These are phyloP conservation scores for Tetracladium maxilliforme DNA, from an alignment of 2,329 filamentous ascomycete species.

Conservation along the genomic window DNA sequence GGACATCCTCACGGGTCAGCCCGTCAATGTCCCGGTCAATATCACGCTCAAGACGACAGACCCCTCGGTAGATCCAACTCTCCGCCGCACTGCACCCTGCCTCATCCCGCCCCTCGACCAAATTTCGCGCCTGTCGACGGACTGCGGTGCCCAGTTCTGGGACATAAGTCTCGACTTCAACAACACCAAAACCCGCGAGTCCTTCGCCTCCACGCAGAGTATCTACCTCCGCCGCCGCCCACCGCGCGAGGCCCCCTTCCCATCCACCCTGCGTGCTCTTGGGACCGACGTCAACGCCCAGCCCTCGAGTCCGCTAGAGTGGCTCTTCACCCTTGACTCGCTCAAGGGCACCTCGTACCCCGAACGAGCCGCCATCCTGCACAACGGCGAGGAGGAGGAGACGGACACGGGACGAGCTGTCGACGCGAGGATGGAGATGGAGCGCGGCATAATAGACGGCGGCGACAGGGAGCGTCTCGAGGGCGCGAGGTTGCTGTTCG, in stretches of 20 bases:
- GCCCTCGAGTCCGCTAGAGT: slow-evolving; percentile 37
- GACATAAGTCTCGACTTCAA: slow-evolving; percentile 51
- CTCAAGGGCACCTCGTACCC: slow-evolving; percentile 38
- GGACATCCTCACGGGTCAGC: slow-evolving; percentile 71
- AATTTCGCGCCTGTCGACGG: slow-evolving; percentile 31
- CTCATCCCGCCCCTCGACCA: slow-evolving; percentile 29
- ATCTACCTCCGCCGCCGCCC: slow-evolving; percentile 47
- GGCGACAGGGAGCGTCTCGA: slow-evolving; percentile 40
- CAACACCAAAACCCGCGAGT: slow-evolving; percentile 36
- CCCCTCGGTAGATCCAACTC: slow-evolving; percentile 1
- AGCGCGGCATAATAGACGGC: slow-evolving; percentile 27
- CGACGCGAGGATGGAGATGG: slow-evolving; percentile 44
- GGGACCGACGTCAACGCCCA: slow-evolving; percentile 39
- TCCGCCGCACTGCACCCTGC: slow-evolving; percentile 16
- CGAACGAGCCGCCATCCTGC: slow-evolving; percentile 37
- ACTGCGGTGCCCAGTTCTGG: slow-evolving; percentile 47
- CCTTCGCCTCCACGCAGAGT: slow-evolving; percentile 45
- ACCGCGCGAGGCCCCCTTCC: slow-evolving; percentile 43
- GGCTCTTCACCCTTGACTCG: slow-evolving; percentile 43
- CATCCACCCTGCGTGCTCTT: slow-evolving; percentile 45
- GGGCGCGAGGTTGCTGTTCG: slow-evolving; percentile 48
- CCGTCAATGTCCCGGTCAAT: slow-evolving; percentile 58
- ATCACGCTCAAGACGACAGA: slow-evolving; percentile 24
- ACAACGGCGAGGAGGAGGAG: slow-evolving; percentile 35
- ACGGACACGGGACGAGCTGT: slow-evolving; percentile 47